Percentiles rank a stretch among this genome's conserved stretches.
These are phyloP conservation scores for Colletotrichum sp. DNA, from an alignment of 2,329 filamentous ascomycete species.

Conservation along the genomic window DNA sequence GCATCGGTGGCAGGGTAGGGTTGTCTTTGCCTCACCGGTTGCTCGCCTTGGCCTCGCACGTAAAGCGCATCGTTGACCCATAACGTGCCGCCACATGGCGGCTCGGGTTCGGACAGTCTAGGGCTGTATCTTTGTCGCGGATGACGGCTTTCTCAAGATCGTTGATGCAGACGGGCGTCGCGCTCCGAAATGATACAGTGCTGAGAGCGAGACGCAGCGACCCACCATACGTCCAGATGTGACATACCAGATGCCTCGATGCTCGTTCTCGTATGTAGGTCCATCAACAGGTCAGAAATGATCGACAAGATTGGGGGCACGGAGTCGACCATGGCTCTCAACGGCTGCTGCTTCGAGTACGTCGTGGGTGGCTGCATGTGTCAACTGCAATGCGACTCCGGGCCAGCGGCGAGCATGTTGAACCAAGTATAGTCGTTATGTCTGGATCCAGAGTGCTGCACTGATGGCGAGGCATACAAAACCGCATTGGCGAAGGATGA, in stretches of 20 bases:
- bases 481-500: background rate
- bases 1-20: background rate
- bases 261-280: background rate
- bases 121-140: background rate
- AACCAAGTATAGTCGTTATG: background rate
- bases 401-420: background rate
- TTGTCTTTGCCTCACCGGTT: background rate
- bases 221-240: background rate
- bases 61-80: background rate
- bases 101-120: background rate
- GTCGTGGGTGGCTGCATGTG: constrained; percentile 12
- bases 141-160: background rate
- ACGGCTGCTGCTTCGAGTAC: background rate
- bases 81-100: constrained; percentile 2
- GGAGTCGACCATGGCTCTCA: background rate
- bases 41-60: background rate
- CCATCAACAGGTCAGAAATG: background rate
- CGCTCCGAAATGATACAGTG: background rate
- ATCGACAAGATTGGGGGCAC: background rate
- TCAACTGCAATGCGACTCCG: background rate
- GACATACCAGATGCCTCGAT: background rate
- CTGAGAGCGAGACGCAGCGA: background rate
- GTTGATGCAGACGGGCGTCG: background rate
- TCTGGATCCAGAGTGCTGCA: background rate
- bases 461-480: background rate